Percentiles rank a stretch among this genome's conserved stretches.
Conservation (phyloP, 2,329 filamentous ascomycete genomes). For the Ceratocystis variospora region DNA sequence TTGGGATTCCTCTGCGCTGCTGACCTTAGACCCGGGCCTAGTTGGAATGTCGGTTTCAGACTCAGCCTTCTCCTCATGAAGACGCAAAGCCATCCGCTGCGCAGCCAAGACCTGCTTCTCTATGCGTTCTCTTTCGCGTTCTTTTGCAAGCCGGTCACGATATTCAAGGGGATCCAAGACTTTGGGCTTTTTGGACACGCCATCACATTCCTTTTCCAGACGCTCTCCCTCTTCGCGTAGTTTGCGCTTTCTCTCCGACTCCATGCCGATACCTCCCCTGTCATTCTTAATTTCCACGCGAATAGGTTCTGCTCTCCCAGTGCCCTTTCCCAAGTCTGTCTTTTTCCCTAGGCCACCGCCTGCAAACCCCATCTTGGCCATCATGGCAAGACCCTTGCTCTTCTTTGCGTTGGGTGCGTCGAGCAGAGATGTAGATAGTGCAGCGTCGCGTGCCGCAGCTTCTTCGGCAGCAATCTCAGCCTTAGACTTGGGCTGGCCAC, state of each 20-base stretch:
- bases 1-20: constrained; percentile 22
- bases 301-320: constrained; percentile 48
- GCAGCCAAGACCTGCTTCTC: constrained; percentile 63
- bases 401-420: constrained; percentile 40
- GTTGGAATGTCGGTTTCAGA: not conserved
- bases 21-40: constrained; percentile 20
- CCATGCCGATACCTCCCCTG: constrained; percentile 69
- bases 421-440: constrained; percentile 60
- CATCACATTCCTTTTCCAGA: constrained; percentile 41
- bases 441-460: constrained; percentile 56
- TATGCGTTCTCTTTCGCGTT: constrained; percentile 52
- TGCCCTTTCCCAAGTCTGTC: constrained; percentile 30
- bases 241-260: constrained; percentile 70
- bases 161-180: constrained; percentile 53
- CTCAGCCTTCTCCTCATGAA: constrained; percentile 44
- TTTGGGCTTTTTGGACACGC: constrained; percentile 28
- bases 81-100: constrained; percentile 67
- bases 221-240: constrained; percentile 34
- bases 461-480: constrained; percentile 66
- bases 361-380: constrained; percentile 89
- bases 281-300: constrained; percentile 63
- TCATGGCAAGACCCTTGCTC: constrained; percentile 89
- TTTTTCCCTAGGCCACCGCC: constrained; percentile 56
- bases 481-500: constrained; percentile 62
- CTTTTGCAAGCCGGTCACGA: constrained; percentile 54